Conservation (phyloP, 1,139 yeast species). For the Yamadazyma aaseri region DNA sequence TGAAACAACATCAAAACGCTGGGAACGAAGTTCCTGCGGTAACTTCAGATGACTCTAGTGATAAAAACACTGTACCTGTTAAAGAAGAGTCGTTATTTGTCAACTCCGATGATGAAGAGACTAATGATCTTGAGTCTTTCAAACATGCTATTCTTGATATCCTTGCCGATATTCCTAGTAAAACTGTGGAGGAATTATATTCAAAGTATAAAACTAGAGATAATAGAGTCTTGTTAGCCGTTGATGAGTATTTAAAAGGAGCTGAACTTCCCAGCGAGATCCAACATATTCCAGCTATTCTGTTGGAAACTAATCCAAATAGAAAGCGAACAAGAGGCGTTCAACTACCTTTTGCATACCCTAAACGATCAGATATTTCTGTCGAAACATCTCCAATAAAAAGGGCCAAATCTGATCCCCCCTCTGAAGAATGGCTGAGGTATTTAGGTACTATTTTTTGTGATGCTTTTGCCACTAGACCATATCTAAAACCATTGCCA, state of each 20-base stretch:
- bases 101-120: background rate
- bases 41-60: background rate
- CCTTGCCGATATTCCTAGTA: conserved; percentile 1
- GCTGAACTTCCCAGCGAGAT: conserved; percentile 7
- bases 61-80: background rate
- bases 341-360: conserved; percentile 13
- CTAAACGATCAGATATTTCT: conserved; percentile 9
- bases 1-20: conserved; percentile 1
- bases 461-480: conserved; percentile 83
- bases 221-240: conserved; percentile 26
- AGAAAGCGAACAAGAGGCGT: conserved; percentile 15
- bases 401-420: background rate
- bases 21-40: background rate
- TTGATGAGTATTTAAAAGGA: conserved; percentile 27
- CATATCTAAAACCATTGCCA: conserved; percentile 53
- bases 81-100: conserved; percentile 7
- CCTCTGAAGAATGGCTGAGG: conserved; percentile 12
- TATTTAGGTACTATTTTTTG: conserved; percentile 72
- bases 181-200: conserved; percentile 18
- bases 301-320: conserved; percentile 12
- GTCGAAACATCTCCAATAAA: conserved; percentile 11
- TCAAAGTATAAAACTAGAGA: conserved; percentile 22
- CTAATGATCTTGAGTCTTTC: conserved; percentile 1
- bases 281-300: conserved; percentile 15
- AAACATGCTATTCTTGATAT: conserved; percentile 4